phyloP scores from a whole-genome alignment of 768 basidiomycete species.

The Leccinum truebloodii region DNA sequence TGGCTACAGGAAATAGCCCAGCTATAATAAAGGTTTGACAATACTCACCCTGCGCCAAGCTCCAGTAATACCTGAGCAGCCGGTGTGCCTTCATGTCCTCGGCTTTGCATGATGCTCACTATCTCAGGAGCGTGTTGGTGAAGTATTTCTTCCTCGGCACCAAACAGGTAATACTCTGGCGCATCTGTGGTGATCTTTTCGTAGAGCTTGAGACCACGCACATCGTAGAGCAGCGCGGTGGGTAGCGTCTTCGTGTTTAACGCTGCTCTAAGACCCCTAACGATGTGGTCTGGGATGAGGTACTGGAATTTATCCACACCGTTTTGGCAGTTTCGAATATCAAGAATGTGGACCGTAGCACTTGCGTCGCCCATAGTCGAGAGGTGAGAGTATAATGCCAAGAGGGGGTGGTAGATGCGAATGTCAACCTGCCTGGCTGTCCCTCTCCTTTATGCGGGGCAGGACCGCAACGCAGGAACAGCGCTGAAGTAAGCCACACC shows the following conservation, averaged over 20 bases:
- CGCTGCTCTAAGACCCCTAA: constrained; percentile 56
- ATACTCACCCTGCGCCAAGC: constrained; percentile 88
- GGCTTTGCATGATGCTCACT: constrained; percentile 63
- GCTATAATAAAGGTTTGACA: background rate
- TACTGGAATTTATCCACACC: constrained; percentile 4
- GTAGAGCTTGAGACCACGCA: constrained; percentile 81
- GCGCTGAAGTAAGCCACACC: constrained; percentile 21
- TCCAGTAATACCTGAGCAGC: constrained; percentile 74
- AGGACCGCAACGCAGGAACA: background rate
- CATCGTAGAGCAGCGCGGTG: constrained; percentile 84
- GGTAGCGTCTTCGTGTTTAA: constrained; percentile 65
- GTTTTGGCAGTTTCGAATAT: constrained; percentile 21
- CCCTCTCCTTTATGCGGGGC: constrained; percentile 8
- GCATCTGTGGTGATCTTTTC: constrained; percentile 80
- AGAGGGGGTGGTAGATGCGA: background rate
- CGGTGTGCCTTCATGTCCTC: constrained; percentile 23
- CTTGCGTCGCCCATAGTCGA: constrained; percentile 23
- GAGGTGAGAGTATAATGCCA: background rate
- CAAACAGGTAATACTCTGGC: constrained; percentile 88
- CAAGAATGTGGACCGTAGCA: constrained; percentile 22
- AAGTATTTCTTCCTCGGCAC: constrained; percentile 85
- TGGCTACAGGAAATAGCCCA: background rate
- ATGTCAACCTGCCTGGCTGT: background rate
- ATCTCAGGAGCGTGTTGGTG: constrained; percentile 74
- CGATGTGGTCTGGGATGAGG: constrained; percentile 48